These are phyloP conservation scores for Ceratocystis albifundus DNA, from an alignment of 2,329 filamentous ascomycete genomes.

Conservation along the genomic window DNA sequence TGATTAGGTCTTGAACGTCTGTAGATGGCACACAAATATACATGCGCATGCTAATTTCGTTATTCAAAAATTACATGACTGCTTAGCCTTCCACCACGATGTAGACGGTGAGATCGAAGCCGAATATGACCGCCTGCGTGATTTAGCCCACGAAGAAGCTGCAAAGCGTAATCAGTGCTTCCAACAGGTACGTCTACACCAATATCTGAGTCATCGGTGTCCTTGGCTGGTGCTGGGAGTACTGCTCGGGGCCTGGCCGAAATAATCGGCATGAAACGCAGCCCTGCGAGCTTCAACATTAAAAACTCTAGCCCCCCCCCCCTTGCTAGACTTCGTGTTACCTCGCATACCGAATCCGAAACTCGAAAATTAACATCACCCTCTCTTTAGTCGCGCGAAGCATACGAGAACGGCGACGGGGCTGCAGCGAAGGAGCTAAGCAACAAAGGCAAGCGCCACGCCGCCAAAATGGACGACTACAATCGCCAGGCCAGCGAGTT, in stretches of 20 bases:
- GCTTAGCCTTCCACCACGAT: slow-evolving; percentile 63
- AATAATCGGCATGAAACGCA: background rate
- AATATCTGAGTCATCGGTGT: too few relatives aligned
- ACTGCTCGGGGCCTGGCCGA: background rate
- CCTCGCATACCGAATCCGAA: background rate
- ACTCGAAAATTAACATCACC: slow-evolving; percentile 4
- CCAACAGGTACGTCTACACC: slow-evolving; percentile 42
- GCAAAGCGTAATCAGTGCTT: slow-evolving; percentile 68
- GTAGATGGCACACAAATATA: too few relatives aligned
- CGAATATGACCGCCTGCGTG: slow-evolving; percentile 86
- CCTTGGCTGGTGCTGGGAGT: background rate
- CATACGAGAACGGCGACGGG: slow-evolving; percentile 74
- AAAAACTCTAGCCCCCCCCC: background rate
- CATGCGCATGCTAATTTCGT: slow-evolving; percentile 1
- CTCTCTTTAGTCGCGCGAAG: slow-evolving; percentile 52
- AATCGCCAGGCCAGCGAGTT: slow-evolving; percentile 85
- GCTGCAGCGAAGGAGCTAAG: slow-evolving; percentile 71
- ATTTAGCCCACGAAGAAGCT: slow-evolving; percentile 69
- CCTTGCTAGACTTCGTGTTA: background rate
- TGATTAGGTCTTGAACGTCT: too few relatives aligned
- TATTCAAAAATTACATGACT: background rate
- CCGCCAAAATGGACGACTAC: slow-evolving; percentile 71
- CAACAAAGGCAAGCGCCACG: slow-evolving; percentile 75
- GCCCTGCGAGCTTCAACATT: background rate
- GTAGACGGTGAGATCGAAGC: slow-evolving; percentile 57